These are phyloP conservation scores for Immersiella caudata DNA, from an alignment of 495 filamentous ascomycete genomes.

Conservation along the genomic window DNA sequence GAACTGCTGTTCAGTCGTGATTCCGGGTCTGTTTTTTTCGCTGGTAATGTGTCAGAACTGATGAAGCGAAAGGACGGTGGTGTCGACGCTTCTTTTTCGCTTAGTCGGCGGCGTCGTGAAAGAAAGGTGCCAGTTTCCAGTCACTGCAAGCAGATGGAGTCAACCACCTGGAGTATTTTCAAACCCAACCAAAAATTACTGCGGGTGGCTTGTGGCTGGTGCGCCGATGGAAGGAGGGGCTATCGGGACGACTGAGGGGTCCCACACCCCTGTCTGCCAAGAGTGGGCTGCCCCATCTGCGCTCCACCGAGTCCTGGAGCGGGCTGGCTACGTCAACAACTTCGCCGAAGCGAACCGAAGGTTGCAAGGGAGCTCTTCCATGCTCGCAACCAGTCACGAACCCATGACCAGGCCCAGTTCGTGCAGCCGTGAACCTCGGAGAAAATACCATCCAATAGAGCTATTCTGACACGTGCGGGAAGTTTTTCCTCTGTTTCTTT, in stretches of 20 bases:
- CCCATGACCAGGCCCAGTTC: slow-evolving; percentile 7
- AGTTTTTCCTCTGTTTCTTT: background rate
- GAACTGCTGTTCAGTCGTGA: slow-evolving; percentile 3
- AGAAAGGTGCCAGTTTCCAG: slow-evolving; percentile 11
- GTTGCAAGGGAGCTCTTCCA: slow-evolving; percentile 18
- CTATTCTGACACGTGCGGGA: slow-evolving; percentile 8
- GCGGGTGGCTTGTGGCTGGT: slow-evolving; percentile 38
- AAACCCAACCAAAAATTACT: slow-evolving; percentile 33
- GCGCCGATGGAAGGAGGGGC: slow-evolving; percentile 13
- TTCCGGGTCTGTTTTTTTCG: background rate
- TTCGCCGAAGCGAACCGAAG: background rate
- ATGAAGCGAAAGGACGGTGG: background rate
- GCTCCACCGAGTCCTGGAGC: background rate
- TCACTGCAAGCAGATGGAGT: slow-evolving; percentile 25
- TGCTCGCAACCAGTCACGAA: background rate
- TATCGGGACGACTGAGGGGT: slow-evolving; percentile 2
- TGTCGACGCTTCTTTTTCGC: background rate
- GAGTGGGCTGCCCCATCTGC: background rate
- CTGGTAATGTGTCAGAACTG: background rate
- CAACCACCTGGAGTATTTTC: slow-evolving; percentile 35
- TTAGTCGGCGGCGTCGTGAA: background rate
- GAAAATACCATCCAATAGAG: background rate
- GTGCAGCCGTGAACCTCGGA: slow-evolving; percentile 2
- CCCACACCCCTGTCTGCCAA: background rate
- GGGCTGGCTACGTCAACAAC: slow-evolving; percentile 9